Base-by-base conservation (phyloP, 352 stramenopile species). In the Bremia lactucae region DNA sequence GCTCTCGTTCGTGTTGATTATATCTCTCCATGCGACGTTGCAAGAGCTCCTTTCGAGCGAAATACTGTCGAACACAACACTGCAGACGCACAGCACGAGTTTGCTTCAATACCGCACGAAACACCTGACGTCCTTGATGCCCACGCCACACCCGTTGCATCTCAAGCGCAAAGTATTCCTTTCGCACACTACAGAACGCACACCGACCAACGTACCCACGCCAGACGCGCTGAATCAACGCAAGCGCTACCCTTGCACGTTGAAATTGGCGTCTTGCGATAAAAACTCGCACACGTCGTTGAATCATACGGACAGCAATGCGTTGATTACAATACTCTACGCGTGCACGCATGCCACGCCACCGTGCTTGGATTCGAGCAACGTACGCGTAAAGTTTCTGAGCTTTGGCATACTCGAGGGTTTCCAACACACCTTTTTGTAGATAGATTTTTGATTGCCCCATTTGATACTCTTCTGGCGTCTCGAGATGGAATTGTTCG, bases 381-480 rank as follows among this genome's bases (percentile, higher is more conserved):
- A 66, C 74, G 23, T 68, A 82, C 2, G 60, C 62, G 39, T 81
- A 87, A 7, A 87, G 56, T 39, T 81, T 79, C 45, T 80, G 56
- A 2, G 74, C 74, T 26, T 77, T 79, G 6, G 59, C 59, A 4
- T 68, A 61, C 43, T 89, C 76, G 4, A 89, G 58, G 15, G 62
- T 72, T 37, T 88, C 76, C 3, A 88, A 60, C 19, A 92, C 68
- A 18, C 79, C 79, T 33, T 86, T 75, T 38, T 89, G 76, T n/a
- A 92, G 58, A 59, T 89, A 92, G 36, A 92, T 88, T 56, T 89
- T 89, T 15, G 74, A 86, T 51, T 67, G 62, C 6, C 79, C 79
- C 70, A 92, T 84, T 39, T 89, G 76, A 39, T 69, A 89, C 48
- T 92, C 71, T 16, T 80, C 61, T 0, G 79, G 79, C 6, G 53